phyloP scores from a whole-genome alignment of 495 filamentous ascomycete genomes.

The Neurospora sp. region DNA sequence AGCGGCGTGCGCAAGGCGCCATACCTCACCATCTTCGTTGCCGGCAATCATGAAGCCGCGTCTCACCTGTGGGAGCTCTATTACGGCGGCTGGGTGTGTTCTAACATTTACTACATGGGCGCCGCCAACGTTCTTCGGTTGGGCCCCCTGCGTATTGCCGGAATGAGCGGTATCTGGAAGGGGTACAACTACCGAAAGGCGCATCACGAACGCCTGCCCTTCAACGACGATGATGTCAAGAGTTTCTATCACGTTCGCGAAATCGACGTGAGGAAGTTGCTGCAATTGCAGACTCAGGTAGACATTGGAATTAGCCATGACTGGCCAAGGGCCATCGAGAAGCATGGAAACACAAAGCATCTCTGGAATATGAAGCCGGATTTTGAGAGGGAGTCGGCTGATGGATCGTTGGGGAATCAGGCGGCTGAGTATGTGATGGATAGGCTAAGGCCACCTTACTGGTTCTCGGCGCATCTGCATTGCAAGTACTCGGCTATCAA shows the following conservation, averaged over 20 bases:
- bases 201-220: constrained; percentile 82
- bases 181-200: constrained; percentile 68
- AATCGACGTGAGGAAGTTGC: constrained; percentile 80
- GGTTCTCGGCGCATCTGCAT: constrained; percentile 94
- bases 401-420: constrained; percentile 62
- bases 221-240: constrained; percentile 58
- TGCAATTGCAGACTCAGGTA: constrained; percentile 72
- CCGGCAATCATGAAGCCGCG: constrained; percentile 89
- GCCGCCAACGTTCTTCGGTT: constrained; percentile 78
- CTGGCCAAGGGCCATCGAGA: constrained; percentile 80
- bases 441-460: constrained; percentile 68
- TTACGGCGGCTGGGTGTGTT: constrained; percentile 95
- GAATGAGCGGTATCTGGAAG: constrained; percentile 89
- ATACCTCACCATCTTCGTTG: constrained; percentile 83
- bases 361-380: constrained; percentile 62
- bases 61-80: constrained; percentile 82
- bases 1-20: constrained; percentile 66
- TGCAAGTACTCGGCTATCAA: constrained; percentile 71
- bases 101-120: constrained; percentile 93
- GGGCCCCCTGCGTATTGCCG: constrained; percentile 79
- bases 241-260: constrained; percentile 83
- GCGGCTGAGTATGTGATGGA: constrained; percentile 73
- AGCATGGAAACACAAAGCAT: constrained; percentile 49
- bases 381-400: constrained; percentile 62
- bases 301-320: constrained; percentile 91